phyloP scores from a whole-genome alignment of 1,284 basidiomycete species.

The Heterobasidion irregulare region DNA sequence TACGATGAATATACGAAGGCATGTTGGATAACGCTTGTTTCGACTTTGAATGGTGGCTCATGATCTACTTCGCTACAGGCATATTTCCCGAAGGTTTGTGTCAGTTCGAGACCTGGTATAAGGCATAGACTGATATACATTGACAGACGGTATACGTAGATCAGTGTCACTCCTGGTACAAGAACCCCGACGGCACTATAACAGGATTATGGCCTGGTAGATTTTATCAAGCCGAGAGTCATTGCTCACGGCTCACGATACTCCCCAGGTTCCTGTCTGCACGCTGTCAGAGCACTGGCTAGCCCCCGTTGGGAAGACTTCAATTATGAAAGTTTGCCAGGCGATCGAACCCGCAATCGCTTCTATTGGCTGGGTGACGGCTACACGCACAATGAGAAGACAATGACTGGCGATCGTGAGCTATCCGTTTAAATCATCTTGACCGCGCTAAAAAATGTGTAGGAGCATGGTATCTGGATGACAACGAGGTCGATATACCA shows the following conservation, averaged over 20 bases:
- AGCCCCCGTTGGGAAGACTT: conserved; percentile 63
- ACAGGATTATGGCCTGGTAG: conserved; percentile 53
- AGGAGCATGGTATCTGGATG: conserved; percentile 43
- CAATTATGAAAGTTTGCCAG: conserved; percentile 40
- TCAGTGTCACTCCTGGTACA: conserved; percentile 62
- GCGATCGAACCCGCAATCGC: conserved; percentile 28
- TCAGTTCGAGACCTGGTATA: neutral
- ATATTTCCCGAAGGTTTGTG: conserved; percentile 32
- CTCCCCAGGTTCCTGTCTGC: conserved; percentile 39
- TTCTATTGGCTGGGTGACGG: conserved; percentile 57
- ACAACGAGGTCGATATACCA: conserved; percentile 31
- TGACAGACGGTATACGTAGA: conserved; percentile 47
- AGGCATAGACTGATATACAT: neutral
- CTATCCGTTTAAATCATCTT: conserved; percentile 2
- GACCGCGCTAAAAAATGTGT: neutral
- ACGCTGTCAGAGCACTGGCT: conserved; percentile 37
- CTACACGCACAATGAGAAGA: conserved; percentile 35
- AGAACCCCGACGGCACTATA: conserved; percentile 49
- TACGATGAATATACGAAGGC: conserved; percentile 35
- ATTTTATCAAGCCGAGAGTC: neutral
- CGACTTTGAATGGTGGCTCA: neutral
- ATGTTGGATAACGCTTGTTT: conserved; percentile 28
- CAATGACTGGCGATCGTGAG: conserved; percentile 38
- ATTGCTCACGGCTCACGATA: neutral
- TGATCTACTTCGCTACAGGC: conserved; percentile 15